These are phyloP conservation scores for Yamadazyma diddensiae DNA, from an alignment of 1,139 yeast species.

Conservation along the genomic window DNA sequence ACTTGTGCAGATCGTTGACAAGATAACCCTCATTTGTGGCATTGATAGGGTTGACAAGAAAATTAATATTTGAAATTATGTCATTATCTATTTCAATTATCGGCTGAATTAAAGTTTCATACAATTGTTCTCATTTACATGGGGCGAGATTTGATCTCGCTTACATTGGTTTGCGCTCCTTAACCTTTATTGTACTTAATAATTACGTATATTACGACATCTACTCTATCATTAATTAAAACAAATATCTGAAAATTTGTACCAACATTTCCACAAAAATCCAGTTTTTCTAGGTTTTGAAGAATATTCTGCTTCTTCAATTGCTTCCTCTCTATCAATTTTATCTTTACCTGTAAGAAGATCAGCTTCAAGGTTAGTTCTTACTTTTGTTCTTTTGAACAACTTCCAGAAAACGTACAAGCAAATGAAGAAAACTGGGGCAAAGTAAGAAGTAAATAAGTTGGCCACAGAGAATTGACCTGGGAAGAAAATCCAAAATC, in stretches of 20 bases:
- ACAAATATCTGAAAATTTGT: slow-evolving; percentile 14
- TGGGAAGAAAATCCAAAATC: slow-evolving; percentile 43
- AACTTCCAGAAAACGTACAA: slow-evolving; percentile 35
- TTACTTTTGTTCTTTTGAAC: slow-evolving; percentile 29
- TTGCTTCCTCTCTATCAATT: slow-evolving; percentile 33
- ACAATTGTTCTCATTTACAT: no score
- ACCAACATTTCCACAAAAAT: slow-evolving; percentile 15
- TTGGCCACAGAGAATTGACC: slow-evolving; percentile 34
- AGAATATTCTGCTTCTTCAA: slow-evolving; percentile 20
- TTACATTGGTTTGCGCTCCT: no score
- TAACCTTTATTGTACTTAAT: not conserved
- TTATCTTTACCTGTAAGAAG: slow-evolving; percentile 34
- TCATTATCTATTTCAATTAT: no score
- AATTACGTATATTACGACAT: not conserved
- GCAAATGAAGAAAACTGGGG: slow-evolving; percentile 29
- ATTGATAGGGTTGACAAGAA: no score
- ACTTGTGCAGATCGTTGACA: no score
- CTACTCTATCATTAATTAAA: slow-evolving; percentile 14
- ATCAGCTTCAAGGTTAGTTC: slow-evolving; percentile 33
- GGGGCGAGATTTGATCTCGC: no score
- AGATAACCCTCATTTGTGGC: no score
- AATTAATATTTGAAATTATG: no score
- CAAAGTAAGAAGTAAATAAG: slow-evolving; percentile 40
- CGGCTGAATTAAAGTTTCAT: no score
- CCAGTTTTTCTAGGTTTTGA: slow-evolving; percentile 20